Conservation (phyloP, 2,329 filamentous ascomycete genomes). For the Byssothecium circinans region DNA sequence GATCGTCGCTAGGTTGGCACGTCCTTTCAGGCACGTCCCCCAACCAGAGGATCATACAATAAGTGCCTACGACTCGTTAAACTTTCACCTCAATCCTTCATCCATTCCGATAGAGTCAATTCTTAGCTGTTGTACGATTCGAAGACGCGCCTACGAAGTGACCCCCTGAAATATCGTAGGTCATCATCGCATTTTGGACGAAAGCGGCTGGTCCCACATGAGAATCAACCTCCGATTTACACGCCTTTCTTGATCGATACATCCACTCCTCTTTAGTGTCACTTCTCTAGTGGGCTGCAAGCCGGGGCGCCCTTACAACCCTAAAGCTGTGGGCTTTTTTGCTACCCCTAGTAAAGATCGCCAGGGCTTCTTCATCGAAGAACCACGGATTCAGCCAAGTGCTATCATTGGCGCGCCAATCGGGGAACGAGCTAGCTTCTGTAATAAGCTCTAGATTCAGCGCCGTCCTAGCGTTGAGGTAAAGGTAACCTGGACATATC, state of each 20-base stretch:
- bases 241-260: slow-evolving; percentile 1
- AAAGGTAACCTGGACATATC: slow-evolving; percentile 7
- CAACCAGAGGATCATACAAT: background rate
- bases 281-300: too few species aligned
- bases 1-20: background rate
- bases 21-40: background rate
- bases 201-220: too few species aligned
- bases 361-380: background rate
- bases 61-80: background rate
- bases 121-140: slow-evolving; percentile 7
- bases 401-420: slow-evolving; percentile 4
- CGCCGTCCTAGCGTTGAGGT: slow-evolving; percentile 1
- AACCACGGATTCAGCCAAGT: slow-evolving; percentile 1
- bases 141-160: slow-evolving; percentile 1
- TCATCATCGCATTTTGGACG: too few species aligned
- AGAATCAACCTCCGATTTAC: slow-evolving; percentile 3
- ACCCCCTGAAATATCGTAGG: too few species aligned
- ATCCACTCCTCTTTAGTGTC: too few species aligned
- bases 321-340: slow-evolving; percentile 2
- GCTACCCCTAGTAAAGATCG: too few species aligned
- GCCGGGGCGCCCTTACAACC: background rate
- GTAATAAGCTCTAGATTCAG: slow-evolving; percentile 3
- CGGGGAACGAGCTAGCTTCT: too few species aligned
- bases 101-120: too few species aligned
- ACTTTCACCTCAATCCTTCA: background rate